Evolutionary conservation across 352 stramenopile species (phyloP).

Genomic region (Chloridella minuta): DNA sequence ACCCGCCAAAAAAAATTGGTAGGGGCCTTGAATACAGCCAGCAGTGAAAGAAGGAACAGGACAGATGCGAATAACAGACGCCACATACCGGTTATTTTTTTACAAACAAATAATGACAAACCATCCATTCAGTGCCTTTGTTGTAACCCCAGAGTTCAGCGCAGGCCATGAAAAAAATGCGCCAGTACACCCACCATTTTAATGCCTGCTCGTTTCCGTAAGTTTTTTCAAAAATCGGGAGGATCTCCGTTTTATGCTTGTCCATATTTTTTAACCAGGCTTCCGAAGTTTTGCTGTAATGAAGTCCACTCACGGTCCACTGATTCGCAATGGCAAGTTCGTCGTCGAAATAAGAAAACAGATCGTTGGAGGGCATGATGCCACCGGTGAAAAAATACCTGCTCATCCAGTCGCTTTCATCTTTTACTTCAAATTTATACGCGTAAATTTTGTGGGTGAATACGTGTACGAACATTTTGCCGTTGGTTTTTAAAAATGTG

Average conservation of each 20-base stretch:
- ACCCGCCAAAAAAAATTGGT: no score
- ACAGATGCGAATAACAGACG: no score
- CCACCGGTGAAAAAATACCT: conserved; percentile 49
- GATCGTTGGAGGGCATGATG: conserved; percentile 40
- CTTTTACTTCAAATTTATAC: not conserved
- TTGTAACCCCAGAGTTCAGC: not conserved
- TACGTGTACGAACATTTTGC: conserved; percentile 15
- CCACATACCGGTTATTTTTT: no score
- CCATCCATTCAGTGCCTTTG: not conserved
- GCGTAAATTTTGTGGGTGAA: conserved; percentile 25
- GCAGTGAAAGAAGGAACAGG: no score
- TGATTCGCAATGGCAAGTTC: conserved; percentile 28
- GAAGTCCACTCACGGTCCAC: conserved; percentile 23
- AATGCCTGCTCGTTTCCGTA: not conserved
- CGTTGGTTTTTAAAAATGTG: not conserved
- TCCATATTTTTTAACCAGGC: no score
- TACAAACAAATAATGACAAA: not conserved
- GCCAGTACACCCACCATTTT: not conserved
- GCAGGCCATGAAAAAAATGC: not conserved
- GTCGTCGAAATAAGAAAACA: conserved; percentile 40
- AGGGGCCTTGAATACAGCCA: no score
- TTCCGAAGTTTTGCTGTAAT: no score
- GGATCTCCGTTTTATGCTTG: no score
- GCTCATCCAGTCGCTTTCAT: conserved; percentile 32
- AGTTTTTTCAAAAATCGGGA: not conserved